Base-by-base conservation (phyloP, 2,329 filamentous ascomycete genomes). In the Clonostachys rhizophaga region DNA sequence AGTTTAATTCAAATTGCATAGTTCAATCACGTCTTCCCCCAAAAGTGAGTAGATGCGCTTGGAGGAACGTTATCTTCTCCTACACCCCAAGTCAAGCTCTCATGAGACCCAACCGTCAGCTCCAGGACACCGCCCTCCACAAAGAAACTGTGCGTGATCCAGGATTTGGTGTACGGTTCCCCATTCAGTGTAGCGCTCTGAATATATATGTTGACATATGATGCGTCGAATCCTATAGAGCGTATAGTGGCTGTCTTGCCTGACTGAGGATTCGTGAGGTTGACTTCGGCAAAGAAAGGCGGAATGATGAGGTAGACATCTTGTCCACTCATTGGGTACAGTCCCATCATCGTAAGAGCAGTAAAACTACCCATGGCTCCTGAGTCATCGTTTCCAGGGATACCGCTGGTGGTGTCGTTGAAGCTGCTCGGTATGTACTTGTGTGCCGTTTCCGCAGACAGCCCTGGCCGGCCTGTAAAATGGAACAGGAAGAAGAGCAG, bases 361-460 rank as follows among this genome's bases (percentile, higher is more conserved):
- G 66, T 67, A 51, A 79, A 79, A 6, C 74, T 74, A 1, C 75
- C 75, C 75, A 79, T 79, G 44, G 76, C 74, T 18, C 73, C 76
- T 1, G 58, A 59, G 63, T 79, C 75, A 54, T 79, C 75, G 54
- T 79, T 79, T 5, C 76, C 76, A 1, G 76, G 75, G 34, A 79
- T 72, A 0, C 86, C 86, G 34, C 68, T 70, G 4, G 79, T 59
- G 0, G 78, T 80, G 24, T 79, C 76, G 66, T 88, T 87, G 72
- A 89, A 89, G 45, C 80, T 75, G 2, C 69, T 69, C 0, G 86
- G 85, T 49, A 89, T 86, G 57, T 89, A 88, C 52, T 67, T 73
- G 56, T 86, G 83, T 0, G 75, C 71, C 54, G 80, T 80, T 50
- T 70, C 64, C 16, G 72, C 63, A 18, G 73, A 78, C 33, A 76